phyloP scores from a whole-genome alignment of 2,329 filamentous ascomycete genomes.

The Corynespora cassiicola region DNA sequence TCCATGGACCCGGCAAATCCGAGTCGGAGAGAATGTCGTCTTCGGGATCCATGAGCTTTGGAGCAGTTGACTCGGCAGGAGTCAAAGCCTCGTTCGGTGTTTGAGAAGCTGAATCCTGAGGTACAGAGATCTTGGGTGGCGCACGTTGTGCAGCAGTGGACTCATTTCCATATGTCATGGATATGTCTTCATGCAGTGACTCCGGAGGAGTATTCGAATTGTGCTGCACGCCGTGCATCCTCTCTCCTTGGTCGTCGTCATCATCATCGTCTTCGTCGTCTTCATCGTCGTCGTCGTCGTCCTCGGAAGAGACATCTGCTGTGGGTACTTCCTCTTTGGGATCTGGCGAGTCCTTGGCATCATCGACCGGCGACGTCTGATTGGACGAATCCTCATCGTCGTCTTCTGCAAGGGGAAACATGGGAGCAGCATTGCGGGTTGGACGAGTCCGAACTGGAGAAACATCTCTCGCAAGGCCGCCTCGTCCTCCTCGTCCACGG shows the following conservation, averaged over 20 bases:
- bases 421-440: slow-evolving; percentile 38
- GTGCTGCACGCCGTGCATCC: background rate
- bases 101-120: slow-evolving; percentile 26
- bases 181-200: slow-evolving; percentile 24
- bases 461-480: slow-evolving; percentile 22
- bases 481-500: slow-evolving; percentile 34
- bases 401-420: slow-evolving; percentile 41
- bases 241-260: slow-evolving; percentile 10
- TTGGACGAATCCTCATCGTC: slow-evolving; percentile 43
- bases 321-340: slow-evolving; percentile 23
- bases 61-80: slow-evolving; percentile 24
- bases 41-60: slow-evolving; percentile 33
- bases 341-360: slow-evolving; percentile 35
- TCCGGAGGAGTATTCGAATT: slow-evolving; percentile 19
- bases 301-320: slow-evolving; percentile 4
- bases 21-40: slow-evolving; percentile 44
- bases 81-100: slow-evolving; percentile 36
- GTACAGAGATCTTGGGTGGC: slow-evolving; percentile 31
- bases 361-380: slow-evolving; percentile 35
- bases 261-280: slow-evolving; percentile 18
- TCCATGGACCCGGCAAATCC: slow-evolving; percentile 45
- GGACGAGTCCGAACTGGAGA: slow-evolving; percentile 37
- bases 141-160: too few species aligned
- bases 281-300: slow-evolving; percentile 6
- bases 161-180: too few species aligned